Percentiles rank a stretch among this genome's conserved stretches.
phyloP scores from a whole-genome alignment of 495 filamentous ascomycete species.

The Echria macrotheca region DNA sequence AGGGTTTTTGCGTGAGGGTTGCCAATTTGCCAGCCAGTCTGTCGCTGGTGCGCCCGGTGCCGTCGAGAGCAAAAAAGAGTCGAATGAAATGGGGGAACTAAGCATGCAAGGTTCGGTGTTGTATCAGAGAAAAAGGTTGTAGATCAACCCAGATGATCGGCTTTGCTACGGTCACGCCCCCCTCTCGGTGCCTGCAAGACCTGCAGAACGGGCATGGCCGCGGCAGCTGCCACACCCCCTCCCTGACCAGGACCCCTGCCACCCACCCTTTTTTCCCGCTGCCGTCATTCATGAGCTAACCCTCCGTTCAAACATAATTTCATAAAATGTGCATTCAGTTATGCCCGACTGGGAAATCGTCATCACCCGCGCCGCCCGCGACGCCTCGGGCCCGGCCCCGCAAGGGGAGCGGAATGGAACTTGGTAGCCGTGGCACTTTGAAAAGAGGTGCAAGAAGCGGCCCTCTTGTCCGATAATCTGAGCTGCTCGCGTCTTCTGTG shows the following conservation, averaged over 20 bases:
- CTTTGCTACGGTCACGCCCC: constrained; percentile 26
- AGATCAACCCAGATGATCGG: constrained; percentile 28
- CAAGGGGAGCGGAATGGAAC: too few species aligned
- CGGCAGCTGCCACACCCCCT: constrained; percentile 3
- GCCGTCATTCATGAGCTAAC: neutral
- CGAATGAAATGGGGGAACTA: constrained; percentile 22
- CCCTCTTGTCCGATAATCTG: too few species aligned
- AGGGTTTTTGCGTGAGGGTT: neutral
- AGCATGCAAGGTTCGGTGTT: constrained; percentile 35
- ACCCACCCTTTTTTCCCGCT: neutral
- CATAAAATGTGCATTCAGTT: constrained; percentile 11
- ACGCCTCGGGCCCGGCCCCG: too few species aligned
- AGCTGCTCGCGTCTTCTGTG: too few species aligned
- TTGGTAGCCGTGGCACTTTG: too few species aligned
- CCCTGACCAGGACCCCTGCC: neutral
- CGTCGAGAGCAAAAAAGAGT: constrained; percentile 8
- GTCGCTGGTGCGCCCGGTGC: constrained; percentile 11
- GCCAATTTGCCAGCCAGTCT: constrained; percentile 14
- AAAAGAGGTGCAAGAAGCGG: too few species aligned
- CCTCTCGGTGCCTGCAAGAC: constrained; percentile 10
- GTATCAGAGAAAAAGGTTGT: constrained; percentile 25
- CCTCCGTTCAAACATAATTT: constrained; percentile 1
- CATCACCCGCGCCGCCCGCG: neutral
- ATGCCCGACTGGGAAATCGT: constrained; percentile 8
- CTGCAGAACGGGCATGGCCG: constrained; percentile 7